Percentiles rank a stretch among this genome's conserved stretches.
These are phyloP conservation scores for Diaporthe ampelina DNA, from an alignment of 2,329 filamentous ascomycete species.

Conservation along the genomic window DNA sequence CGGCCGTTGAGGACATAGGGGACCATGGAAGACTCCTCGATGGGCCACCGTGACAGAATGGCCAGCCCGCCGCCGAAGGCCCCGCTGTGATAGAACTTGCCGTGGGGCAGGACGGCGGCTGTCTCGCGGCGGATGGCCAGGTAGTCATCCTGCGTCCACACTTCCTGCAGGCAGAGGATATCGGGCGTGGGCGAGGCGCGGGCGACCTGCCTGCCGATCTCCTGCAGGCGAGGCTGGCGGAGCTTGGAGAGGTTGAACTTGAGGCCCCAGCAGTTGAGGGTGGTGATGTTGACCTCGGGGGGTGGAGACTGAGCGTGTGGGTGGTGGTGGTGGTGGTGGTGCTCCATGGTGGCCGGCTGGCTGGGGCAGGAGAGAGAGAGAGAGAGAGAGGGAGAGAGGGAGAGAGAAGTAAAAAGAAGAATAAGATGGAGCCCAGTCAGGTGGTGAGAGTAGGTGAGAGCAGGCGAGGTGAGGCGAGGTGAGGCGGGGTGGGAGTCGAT, in stretches of 20 bases:
- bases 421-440: no score
- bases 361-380: background rate
- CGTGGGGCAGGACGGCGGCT: constrained; percentile 82
- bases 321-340: constrained; percentile 8
- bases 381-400: no score
- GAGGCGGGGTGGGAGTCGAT: background rate
- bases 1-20: constrained; percentile 92
- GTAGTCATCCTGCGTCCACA: constrained; percentile 91
- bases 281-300: constrained; percentile 81
- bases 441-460: background rate
- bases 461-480: background rate
- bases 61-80: constrained; percentile 91
- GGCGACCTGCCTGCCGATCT: constrained; percentile 88
- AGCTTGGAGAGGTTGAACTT: constrained; percentile 83
- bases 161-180: constrained; percentile 95
- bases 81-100: constrained; percentile 92
- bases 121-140: constrained; percentile 80
- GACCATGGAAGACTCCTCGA: constrained; percentile 89
- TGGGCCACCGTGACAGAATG: constrained; percentile 92
- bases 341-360: constrained; percentile 44
- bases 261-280: constrained; percentile 97
- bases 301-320: constrained; percentile 60
- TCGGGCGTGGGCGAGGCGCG: constrained; percentile 77
- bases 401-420: no score
- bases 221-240: constrained; percentile 81